Evolutionary conservation across 2,329 filamentous ascomycete species (phyloP), one percentile per base, ranked within the genome.

Genomic region (Aaosphaeria pasadenensis): DNA sequence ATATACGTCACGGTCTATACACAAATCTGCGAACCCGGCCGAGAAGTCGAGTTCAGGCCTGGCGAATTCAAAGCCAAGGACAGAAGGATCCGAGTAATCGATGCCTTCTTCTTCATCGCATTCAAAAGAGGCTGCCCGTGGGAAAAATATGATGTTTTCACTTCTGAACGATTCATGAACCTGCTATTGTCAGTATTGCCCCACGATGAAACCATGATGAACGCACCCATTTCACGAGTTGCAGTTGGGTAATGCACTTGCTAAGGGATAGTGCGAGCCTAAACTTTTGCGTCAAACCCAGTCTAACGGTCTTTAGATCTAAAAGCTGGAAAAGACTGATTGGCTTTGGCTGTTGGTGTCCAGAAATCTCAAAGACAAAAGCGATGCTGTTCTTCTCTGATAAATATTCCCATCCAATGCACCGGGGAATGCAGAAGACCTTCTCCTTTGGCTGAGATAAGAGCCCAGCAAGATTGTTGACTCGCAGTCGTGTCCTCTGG

Each of bases 121-220:
- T 36, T 36, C 13, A 4, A 36, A 36, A 11, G 9, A 24, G 17
- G 17, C 17, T 24, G 17, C 17, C 17, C 17, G 7, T 31, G 49
- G 50, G 36, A 57, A 56, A 39, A 59, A 48, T 1, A 57, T 45
- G 9, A 59, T 53, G 42, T 56, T 54, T 5, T 54, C 46, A 36
- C 55, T 57, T 5, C 55, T 45, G 43, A 59, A 53, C 39, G 17
- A 24, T 24, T 24, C 17, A 24, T 24, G 17, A 24, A 24, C 17
- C 17, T 24, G 17, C 17, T 24, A 24, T 24, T 24, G 17, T 24
- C 17, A 24, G 17, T 24, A 24, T 24, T 24, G 17, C 17, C 17
- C 17, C 17, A 24, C 17, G 17, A 24, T 24, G 17, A 24, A 24
- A 24, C 17, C 17, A 24, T 24, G 17, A 24, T 24, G 17, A 24